Conservation (phyloP, 495 filamentous ascomycete genomes). For the Daldinia loculata region DNA sequence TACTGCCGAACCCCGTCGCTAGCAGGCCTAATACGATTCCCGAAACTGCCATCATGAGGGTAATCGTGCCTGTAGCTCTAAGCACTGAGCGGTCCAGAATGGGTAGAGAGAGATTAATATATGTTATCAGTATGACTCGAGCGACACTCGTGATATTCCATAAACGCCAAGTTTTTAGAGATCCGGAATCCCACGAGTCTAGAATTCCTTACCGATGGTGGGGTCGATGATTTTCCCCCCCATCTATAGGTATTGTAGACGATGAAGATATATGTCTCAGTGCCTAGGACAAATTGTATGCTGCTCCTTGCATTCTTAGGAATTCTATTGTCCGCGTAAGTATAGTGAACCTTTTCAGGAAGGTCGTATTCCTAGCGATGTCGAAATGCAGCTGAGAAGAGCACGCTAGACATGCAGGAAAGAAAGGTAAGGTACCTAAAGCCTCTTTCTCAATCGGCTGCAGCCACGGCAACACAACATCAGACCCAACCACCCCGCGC, state of each 20-base stretch:
- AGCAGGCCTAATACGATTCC: constrained; percentile 18
- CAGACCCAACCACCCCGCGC: constrained; percentile 18
- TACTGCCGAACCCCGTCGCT: background rate
- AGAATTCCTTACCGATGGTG: constrained; percentile 1
- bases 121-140: background rate
- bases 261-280: background rate
- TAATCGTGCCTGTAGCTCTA: background rate
- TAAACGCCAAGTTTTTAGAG: background rate
- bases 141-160: background rate
- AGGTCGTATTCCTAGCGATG: constrained; percentile 21
- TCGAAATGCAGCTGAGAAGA: constrained; percentile 18
- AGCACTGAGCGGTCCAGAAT: background rate
- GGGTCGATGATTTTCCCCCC: background rate
- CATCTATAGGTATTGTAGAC: background rate
- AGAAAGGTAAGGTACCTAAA: no score
- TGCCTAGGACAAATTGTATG: background rate
- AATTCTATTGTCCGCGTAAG: background rate
- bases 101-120: background rate
- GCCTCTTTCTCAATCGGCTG: constrained; percentile 11
- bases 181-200: background rate
- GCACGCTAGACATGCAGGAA: constrained; percentile 15
- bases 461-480: background rate
- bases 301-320: background rate
- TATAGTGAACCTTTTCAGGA: constrained; percentile 3
- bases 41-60: constrained; percentile 14